These are phyloP conservation scores for Eustoma russellianum DNA, from an alignment of 257 asterid genomes.

Conservation along the genomic window DNA sequence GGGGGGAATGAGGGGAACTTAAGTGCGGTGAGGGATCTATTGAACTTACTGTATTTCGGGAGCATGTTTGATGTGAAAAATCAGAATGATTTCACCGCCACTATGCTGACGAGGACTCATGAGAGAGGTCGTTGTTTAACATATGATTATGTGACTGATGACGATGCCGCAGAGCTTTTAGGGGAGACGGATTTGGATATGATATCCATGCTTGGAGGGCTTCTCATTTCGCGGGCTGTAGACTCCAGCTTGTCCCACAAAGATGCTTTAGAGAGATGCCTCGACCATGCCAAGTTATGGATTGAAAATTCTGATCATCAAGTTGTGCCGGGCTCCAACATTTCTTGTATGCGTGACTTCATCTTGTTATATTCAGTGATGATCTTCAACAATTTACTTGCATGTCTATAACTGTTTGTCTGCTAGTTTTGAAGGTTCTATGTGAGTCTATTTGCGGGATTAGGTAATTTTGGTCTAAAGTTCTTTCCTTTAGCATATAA, in stretches of 20 bases:
- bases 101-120: slow-evolving; percentile 56
- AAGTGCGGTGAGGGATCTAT: slow-evolving; percentile 45
- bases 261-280: slow-evolving; percentile 48
- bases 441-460: too few relatives aligned
- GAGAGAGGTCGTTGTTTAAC: slow-evolving; percentile 84
- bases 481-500: too few relatives aligned
- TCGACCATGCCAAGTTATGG: slow-evolving; percentile 79
- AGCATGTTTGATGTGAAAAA: slow-evolving; percentile 66
- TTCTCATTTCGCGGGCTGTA: slow-evolving; percentile 55
- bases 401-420: neutral
- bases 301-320: slow-evolving; percentile 48
- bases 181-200: slow-evolving; percentile 72
- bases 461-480: too few relatives aligned
- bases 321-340: slow-evolving; percentile 32
- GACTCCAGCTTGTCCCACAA: slow-evolving; percentile 61
- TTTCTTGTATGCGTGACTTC: slow-evolving; percentile 48
- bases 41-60: slow-evolving; percentile 57
- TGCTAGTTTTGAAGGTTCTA: neutral
- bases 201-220: slow-evolving; percentile 51
- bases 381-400: neutral
- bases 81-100: slow-evolving; percentile 25
- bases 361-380: neutral
- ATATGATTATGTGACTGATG: slow-evolving; percentile 82
- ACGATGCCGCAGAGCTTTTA: slow-evolving; percentile 50
- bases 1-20: slow-evolving; percentile 7